Percentiles rank a stretch among this genome's conserved stretches.
phyloP scores from a whole-genome alignment of 768 basidiomycete genomes.

The Hygrophorus pudorinus region DNA sequence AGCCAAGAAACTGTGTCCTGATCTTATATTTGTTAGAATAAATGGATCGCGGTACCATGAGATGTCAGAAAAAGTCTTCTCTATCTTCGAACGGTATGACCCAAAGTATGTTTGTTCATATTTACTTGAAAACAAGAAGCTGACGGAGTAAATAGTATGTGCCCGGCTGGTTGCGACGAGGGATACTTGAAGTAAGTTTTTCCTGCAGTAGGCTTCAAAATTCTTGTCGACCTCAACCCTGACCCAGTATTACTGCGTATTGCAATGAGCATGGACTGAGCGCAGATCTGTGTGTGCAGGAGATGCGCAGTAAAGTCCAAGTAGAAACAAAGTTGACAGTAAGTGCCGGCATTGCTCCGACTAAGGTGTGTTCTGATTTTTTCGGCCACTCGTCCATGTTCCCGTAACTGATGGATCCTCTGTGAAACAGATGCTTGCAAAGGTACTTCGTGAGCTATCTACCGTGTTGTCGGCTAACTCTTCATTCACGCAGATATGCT shows the following conservation, averaged over 20 bases:
- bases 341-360: conserved; percentile 93
- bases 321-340: conserved; percentile 80
- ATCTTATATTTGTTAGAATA: conserved; percentile 59
- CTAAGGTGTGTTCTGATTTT: conserved; percentile 48
- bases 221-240: conserved; percentile 4
- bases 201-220: background rate
- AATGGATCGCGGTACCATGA: conserved; percentile 56
- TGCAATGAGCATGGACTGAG: conserved; percentile 57
- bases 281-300: conserved; percentile 64
- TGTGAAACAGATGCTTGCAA: conserved; percentile 70
- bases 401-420: background rate
- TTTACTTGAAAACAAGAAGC: too few species aligned
- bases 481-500: conserved; percentile 60
- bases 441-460: conserved; percentile 36
- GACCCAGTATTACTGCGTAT: conserved; percentile 68
- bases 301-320: conserved; percentile 67
- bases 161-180: conserved; percentile 76
- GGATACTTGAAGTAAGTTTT: conserved; percentile 76
- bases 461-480: background rate
- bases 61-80: conserved; percentile 70
- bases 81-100: conserved; percentile 56
- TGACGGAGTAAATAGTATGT: conserved; percentile 28
- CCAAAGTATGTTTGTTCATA: conserved; percentile 24
- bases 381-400: conserved; percentile 3
- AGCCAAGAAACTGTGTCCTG: conserved; percentile 88